A percentile compares a stretch with the other conserved stretches of the same genome.
phyloP scores from a whole-genome alignment of 75 land plant species.

The Sequoiadendron giganteum region DNA sequence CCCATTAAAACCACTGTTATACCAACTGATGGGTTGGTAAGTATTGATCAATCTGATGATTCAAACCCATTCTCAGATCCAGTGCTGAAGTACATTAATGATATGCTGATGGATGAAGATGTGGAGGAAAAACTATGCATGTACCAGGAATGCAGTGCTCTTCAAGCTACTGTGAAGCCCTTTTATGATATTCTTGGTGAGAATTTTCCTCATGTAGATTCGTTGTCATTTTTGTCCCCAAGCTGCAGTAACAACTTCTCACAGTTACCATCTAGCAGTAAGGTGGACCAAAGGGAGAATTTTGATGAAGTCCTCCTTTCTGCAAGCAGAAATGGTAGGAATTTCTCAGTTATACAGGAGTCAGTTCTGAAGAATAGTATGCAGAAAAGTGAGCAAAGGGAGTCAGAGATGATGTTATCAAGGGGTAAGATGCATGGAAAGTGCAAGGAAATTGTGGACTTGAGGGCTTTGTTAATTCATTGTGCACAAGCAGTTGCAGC shows the following conservation, averaged over 20 bases:
- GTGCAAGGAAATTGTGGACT: conserved; percentile 35
- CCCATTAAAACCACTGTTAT: background rate
- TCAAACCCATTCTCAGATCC: conserved; percentile 35
- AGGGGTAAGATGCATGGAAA: conserved; percentile 30
- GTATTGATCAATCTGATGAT: conserved; percentile 21
- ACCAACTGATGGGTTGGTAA: background rate
- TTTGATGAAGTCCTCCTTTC: conserved; percentile 46
- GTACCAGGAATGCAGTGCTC: conserved; percentile 50
- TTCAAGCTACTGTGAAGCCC: conserved; percentile 72
- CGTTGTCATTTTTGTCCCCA: background rate
- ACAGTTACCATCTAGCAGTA: background rate
- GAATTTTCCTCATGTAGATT: background rate
- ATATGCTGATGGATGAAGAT: conserved; percentile 79
- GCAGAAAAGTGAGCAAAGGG: conserved; percentile 14
- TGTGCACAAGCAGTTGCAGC: conserved; percentile 79
- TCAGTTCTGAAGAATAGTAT: conserved; percentile 15
- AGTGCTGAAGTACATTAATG: conserved; percentile 45
- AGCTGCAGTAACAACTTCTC: background rate
- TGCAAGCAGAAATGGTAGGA: background rate
- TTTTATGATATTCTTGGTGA: conserved; percentile 60
- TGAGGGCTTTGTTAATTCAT: conserved; percentile 42
- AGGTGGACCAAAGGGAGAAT: conserved; percentile 13
- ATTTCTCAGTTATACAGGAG: conserved; percentile 2
- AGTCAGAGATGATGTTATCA: background rate
- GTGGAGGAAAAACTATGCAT: conserved; percentile 55